phyloP scores from a whole-genome alignment of 2,329 filamentous ascomycete species.

The Sporothrix luriei region DNA sequence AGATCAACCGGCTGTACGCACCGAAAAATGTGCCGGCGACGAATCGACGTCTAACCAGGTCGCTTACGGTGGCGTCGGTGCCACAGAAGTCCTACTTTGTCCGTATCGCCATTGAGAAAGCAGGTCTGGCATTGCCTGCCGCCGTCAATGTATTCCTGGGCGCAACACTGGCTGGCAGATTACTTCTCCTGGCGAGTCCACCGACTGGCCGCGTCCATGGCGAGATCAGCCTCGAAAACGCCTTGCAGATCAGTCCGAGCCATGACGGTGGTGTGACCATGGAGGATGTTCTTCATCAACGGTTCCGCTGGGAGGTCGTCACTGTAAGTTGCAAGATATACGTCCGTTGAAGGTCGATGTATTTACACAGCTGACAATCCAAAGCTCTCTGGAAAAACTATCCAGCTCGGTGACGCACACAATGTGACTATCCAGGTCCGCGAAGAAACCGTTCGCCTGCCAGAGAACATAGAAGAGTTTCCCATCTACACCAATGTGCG shows the following conservation, averaged over 20 bases:
- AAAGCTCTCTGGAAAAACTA: neutral
- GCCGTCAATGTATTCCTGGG: constrained; percentile 1
- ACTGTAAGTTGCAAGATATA: neutral
- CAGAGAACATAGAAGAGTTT: neutral
- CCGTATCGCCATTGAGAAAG: constrained; percentile 23
- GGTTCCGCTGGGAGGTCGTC: constrained; percentile 16
- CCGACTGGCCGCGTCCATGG: constrained; percentile 20
- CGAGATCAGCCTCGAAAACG: constrained; percentile 19
- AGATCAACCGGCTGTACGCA: constrained; percentile 25
- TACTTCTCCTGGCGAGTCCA: constrained; percentile 3
- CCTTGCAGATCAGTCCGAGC: neutral
- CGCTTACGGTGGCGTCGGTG: neutral
- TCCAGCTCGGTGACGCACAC: neutral
- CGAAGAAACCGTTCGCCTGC: neutral
- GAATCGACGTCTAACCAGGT: neutral
- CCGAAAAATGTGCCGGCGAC: neutral
- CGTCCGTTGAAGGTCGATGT: neutral
- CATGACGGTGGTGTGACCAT: neutral
- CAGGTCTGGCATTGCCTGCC: constrained; percentile 2
- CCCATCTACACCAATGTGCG: constrained; percentile 7
- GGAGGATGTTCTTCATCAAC: neutral
- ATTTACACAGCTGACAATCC: neutral
- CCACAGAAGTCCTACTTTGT: constrained; percentile 16
- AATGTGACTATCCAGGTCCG: constrained; percentile 16
- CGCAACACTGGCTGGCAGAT: neutral